These are phyloP conservation scores for Exophiala aquamarina DNA, from an alignment of 2,329 filamentous ascomycete species.

Conservation along the genomic window DNA sequence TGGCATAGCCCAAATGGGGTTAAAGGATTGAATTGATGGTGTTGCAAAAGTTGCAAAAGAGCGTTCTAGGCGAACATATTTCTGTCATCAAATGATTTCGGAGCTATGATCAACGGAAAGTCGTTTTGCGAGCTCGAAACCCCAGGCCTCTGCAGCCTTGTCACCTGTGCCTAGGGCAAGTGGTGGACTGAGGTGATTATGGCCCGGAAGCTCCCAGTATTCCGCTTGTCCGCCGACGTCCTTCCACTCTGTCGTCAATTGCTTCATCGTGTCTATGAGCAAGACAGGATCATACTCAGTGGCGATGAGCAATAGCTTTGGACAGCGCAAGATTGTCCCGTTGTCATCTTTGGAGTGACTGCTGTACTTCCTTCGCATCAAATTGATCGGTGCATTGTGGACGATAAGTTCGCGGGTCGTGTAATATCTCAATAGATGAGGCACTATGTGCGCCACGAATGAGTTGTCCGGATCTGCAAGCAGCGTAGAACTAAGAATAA, in stretches of 20 bases:
- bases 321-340: neutral
- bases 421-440: slow-evolving; percentile 1
- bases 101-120: slow-evolving; percentile 2
- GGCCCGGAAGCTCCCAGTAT: slow-evolving; percentile 5
- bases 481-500: slow-evolving; percentile 4
- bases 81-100: slow-evolving; percentile 1
- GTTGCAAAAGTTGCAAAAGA: slow-evolving; percentile 1
- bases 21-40: slow-evolving; percentile 1
- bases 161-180: slow-evolving; percentile 8
- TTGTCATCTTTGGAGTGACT: neutral
- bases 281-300: slow-evolving; percentile 10
- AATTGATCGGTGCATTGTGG: neutral
- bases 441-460: neutral
- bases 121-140: slow-evolving; percentile 3
- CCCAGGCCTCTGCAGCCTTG: slow-evolving; percentile 8
- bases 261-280: neutral
- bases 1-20: slow-evolving; percentile 2
- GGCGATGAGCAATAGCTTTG: slow-evolving; percentile 2
- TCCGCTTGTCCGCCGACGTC: neutral
- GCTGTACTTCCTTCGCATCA: neutral
- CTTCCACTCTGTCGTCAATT: neutral
- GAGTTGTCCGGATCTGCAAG: neutral
- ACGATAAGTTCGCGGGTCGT: neutral
- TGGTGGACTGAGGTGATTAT: slow-evolving; percentile 16
- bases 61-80: slow-evolving; percentile 1